Percentiles rank a stretch among this genome's conserved stretches.
Evolutionary conservation across 1,139 yeast genomes (phyloP).

Genomic region (Wickerhamomyces sp.): DNA sequence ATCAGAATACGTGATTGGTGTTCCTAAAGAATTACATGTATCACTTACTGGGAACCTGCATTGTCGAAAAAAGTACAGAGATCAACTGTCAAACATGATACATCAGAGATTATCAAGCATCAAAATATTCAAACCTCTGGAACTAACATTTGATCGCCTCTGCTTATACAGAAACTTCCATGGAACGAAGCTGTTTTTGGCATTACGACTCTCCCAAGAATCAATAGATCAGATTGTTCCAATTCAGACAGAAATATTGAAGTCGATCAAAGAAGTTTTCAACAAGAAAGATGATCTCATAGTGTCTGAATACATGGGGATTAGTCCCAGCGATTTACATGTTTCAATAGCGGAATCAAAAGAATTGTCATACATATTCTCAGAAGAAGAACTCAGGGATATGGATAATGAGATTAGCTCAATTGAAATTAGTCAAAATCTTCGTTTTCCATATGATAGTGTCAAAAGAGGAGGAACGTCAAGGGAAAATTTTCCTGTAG

Average conservation of each 20-base stretch:
- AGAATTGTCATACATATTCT: not conserved
- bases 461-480: conserved; percentile 8
- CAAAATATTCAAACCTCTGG: not conserved
- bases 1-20: conserved; percentile 2
- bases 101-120: not conserved
- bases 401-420: conserved; percentile 2
- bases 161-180: conserved; percentile 8
- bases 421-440: not conserved
- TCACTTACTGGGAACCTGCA: conserved; percentile 16
- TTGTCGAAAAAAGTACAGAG: conserved; percentile 7
- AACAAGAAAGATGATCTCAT: not conserved
- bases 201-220: conserved; percentile 5
- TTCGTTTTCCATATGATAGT: conserved; percentile 4
- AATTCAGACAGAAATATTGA: conserved; percentile 4
- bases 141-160: conserved; percentile 10
- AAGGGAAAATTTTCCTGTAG: not conserved
- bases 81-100: conserved; percentile 1
- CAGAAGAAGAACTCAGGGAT: not conserved
- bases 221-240: conserved; percentile 5
- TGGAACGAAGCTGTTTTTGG: conserved; percentile 10
- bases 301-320: conserved; percentile 2
- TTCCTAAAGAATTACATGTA: conserved; percentile 13
- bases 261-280: not conserved
- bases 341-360: conserved; percentile 11
- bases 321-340: conserved; percentile 5